A percentile compares a stretch with the other conserved stretches of the same genome.
phyloP scores from a whole-genome alignment of 2,329 filamentous ascomycete genomes.

The Hansfordia pulvinata region DNA sequence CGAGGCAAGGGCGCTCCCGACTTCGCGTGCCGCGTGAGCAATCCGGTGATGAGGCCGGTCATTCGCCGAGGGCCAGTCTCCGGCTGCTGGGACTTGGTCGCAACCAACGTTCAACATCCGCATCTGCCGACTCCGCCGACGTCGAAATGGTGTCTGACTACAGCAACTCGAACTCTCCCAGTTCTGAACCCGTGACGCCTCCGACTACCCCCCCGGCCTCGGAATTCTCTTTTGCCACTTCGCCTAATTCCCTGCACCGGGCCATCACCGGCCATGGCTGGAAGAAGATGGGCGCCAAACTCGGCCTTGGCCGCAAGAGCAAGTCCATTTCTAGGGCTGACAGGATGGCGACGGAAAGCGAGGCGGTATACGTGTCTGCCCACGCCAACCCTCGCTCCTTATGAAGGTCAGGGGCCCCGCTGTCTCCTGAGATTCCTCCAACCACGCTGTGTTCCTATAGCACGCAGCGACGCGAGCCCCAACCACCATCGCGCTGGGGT shows the following conservation, averaged over 20 bases:
- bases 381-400: slow-evolving; percentile 24
- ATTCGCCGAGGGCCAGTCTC: slow-evolving; percentile 29
- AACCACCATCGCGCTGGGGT: slow-evolving; percentile 25
- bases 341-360: slow-evolving; percentile 19
- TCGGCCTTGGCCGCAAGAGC: slow-evolving; percentile 42
- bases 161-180: slow-evolving; percentile 45
- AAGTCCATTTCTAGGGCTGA: slow-evolving; percentile 29
- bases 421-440: slow-evolving; percentile 25
- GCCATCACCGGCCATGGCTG: slow-evolving; percentile 44
- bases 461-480: too few relatives aligned
- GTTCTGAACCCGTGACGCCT: slow-evolving; percentile 56
- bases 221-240: slow-evolving; percentile 37
- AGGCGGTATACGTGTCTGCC: slow-evolving; percentile 17
- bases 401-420: slow-evolving; percentile 47
- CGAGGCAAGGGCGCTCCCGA: slow-evolving; percentile 23
- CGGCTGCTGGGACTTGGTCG: slow-evolving; percentile 26
- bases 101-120: slow-evolving; percentile 26
- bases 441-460: slow-evolving; percentile 9
- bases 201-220: slow-evolving; percentile 58
- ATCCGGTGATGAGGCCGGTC: slow-evolving; percentile 22
- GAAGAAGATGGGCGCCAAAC: slow-evolving; percentile 50
- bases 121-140: slow-evolving; percentile 31
- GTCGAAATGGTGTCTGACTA: slow-evolving; percentile 48
- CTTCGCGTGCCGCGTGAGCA: slow-evolving; percentile 20
- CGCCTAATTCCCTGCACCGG: slow-evolving; percentile 38